These are phyloP conservation scores for Ambrosia artemisiifolia DNA, from an alignment of 129 eudicot species.

Conservation along the genomic window DNA sequence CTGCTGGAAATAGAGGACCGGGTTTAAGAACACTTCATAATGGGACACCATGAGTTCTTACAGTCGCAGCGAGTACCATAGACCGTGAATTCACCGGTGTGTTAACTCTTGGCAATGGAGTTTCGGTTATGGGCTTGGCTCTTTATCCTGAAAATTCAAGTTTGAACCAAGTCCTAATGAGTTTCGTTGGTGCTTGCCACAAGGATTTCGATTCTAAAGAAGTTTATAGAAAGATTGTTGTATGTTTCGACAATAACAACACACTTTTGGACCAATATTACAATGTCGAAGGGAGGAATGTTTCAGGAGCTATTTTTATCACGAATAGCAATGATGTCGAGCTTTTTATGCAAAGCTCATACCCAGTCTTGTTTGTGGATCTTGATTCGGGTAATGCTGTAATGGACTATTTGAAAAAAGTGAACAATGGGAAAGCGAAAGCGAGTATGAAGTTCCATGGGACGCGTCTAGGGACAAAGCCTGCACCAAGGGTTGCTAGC, in stretches of 20 bases:
- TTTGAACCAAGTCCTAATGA: slow-evolving; percentile 18
- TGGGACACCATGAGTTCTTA: slow-evolving; percentile 85
- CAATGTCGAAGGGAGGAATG: slow-evolving; percentile 20
- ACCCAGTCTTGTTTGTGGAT: slow-evolving; percentile 48
- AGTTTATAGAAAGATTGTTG: slow-evolving; percentile 37
- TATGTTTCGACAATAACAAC: slow-evolving; percentile 50
- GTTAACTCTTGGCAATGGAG: slow-evolving; percentile 58
- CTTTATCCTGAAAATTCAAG: slow-evolving; percentile 50
- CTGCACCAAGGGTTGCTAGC: slow-evolving; percentile 59
- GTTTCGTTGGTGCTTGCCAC: slow-evolving; percentile 35
- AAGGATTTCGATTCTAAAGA: slow-evolving; percentile 23
- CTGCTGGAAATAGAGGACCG: slow-evolving; percentile 76
- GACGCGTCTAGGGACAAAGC: slow-evolving; percentile 38
- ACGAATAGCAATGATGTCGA: slow-evolving; percentile 45
- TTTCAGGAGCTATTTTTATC: slow-evolving; percentile 54
- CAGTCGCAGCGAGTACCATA: slow-evolving; percentile 65
- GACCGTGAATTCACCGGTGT: slow-evolving; percentile 60
- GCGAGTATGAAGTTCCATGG: slow-evolving; percentile 48
- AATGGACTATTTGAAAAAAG: slow-evolving; percentile 32
- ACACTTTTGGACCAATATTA: slow-evolving; percentile 42
- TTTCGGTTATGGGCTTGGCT: slow-evolving; percentile 39
- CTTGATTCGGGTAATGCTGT: slow-evolving; percentile 40
- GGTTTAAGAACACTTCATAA: slow-evolving; percentile 48
- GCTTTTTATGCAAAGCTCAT: slow-evolving; percentile 31
- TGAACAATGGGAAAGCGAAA: slow-evolving; percentile 21